Conservation (phyloP, 2,329 filamentous ascomycete genomes). For the Zarea fungicola region DNA sequence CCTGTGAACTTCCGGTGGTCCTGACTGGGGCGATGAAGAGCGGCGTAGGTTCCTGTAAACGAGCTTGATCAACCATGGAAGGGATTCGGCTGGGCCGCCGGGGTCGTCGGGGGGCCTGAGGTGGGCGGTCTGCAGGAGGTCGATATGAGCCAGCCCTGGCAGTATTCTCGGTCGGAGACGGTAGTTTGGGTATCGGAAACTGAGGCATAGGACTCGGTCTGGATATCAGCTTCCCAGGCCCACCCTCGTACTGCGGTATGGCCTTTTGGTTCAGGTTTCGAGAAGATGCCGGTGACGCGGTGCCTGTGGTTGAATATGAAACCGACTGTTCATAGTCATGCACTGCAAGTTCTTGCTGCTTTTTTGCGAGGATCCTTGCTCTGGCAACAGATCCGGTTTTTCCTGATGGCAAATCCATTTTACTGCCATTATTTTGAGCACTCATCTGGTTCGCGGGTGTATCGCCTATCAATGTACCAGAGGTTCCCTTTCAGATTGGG, state of each 20-base stretch:
- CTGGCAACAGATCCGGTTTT: constrained; percentile 11
- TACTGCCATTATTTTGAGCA: constrained; percentile 8
- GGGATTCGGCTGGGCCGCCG: constrained; percentile 56
- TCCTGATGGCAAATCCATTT: constrained; percentile 6
- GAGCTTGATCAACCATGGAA: constrained; percentile 52
- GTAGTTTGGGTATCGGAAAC: constrained; percentile 45
- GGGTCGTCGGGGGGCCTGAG: constrained; percentile 50
- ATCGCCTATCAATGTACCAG: not conserved
- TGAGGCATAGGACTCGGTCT: constrained; percentile 49
- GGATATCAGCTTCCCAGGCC: constrained; percentile 41
- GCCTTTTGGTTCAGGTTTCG: constrained; percentile 13
- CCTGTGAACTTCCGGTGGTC: constrained; percentile 31
- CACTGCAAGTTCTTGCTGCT: constrained; percentile 11
- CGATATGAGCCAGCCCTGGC: constrained; percentile 39
- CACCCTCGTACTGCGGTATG: constrained; percentile 5
- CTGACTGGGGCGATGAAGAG: constrained; percentile 34
- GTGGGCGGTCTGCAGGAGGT: constrained; percentile 44
- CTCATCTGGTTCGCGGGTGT: constrained; percentile 5
- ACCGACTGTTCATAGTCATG: constrained; percentile 14
- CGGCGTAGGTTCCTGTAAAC: constrained; percentile 51
- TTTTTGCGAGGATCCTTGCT: constrained; percentile 4
- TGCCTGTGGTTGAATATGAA: not conserved
- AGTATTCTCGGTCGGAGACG: constrained; percentile 28
- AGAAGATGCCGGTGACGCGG: constrained; percentile 8
- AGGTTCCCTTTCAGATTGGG: not conserved